Percentiles rank a stretch among this genome's conserved stretches.
These are phyloP conservation scores for Toxicodendron radicans DNA, from an alignment of 345 rosid species.

Conservation along the genomic window DNA sequence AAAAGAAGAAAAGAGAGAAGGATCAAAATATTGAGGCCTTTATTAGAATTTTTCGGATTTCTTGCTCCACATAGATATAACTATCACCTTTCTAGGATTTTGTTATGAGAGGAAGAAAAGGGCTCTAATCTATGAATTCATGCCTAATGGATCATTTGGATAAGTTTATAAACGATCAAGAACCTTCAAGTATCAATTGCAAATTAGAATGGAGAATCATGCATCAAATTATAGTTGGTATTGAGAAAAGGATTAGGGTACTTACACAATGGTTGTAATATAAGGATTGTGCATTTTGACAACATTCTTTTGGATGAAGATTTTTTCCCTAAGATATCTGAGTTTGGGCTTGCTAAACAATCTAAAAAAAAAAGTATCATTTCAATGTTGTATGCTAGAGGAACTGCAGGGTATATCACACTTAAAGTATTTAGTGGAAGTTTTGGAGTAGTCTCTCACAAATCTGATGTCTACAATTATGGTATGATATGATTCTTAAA, in stretches of 20 bases:
- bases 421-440: constrained; percentile 34
- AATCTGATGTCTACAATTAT: constrained; percentile 50
- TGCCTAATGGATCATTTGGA: constrained; percentile 47
- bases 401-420: constrained; percentile 50
- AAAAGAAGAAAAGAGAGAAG: neutral
- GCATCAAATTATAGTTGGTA: constrained; percentile 21
- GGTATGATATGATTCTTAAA: constrained; percentile 46
- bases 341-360: constrained; percentile 55
- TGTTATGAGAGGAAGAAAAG: constrained; percentile 35
- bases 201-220: constrained; percentile 16
- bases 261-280: constrained; percentile 37
- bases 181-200: neutral
- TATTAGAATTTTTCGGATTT: neutral
- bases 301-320: constrained; percentile 37
- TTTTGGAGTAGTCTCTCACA: constrained; percentile 38
- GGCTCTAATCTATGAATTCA: constrained; percentile 37
- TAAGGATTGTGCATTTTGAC: constrained; percentile 49
- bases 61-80: constrained; percentile 12
- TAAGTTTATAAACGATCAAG: constrained; percentile 16
- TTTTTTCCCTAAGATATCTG: constrained; percentile 43
- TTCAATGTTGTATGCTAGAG: constrained; percentile 38
- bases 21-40: constrained; percentile 12
- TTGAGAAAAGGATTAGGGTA: too few relatives aligned
- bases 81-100: constrained; percentile 32
- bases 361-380: constrained; percentile 35